phyloP scores from a whole-genome alignment of 306 rosid genomes.

The Vigna nakashimae region DNA sequence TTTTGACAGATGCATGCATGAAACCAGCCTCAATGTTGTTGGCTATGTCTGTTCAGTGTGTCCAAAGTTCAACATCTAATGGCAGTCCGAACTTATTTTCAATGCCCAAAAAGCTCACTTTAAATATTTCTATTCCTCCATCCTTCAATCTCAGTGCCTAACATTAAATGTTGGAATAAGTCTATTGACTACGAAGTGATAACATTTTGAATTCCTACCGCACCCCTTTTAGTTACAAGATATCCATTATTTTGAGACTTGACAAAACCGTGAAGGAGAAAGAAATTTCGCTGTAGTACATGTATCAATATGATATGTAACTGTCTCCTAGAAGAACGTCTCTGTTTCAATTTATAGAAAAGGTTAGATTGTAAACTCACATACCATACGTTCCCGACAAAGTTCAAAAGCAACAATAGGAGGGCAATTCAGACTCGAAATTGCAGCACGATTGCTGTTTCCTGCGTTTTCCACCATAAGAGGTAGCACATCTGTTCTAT shows the following conservation, averaged over 20 bases:
- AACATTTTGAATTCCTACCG: background rate
- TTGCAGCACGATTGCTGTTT: conserved; percentile 64
- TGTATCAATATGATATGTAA: background rate
- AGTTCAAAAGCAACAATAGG: conserved; percentile 77
- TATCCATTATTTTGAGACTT: background rate
- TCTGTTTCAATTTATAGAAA: background rate
- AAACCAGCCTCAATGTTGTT: background rate
- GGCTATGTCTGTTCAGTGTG: background rate
- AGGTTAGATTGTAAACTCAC: conserved; percentile 17
- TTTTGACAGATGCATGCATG: too few relatives aligned
- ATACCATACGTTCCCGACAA: conserved; percentile 87
- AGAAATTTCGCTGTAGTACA: conserved; percentile 16
- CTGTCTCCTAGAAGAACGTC: background rate
- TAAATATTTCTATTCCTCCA: background rate
- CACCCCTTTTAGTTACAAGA: background rate
- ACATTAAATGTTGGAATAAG: background rate
- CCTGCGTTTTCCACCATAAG: conserved; percentile 78
- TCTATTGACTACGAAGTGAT: background rate
- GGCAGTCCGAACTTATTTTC: background rate
- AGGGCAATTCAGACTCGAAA: conserved; percentile 73
- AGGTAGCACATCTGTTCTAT: conserved; percentile 59
- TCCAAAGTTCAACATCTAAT: conserved; percentile 13
- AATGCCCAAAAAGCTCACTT: background rate
- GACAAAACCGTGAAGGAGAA: background rate
- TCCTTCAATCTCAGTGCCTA: background rate